Percentiles rank a stretch among this genome's conserved stretches.
These are phyloP conservation scores for Fusarium continuum DNA, from an alignment of 2,329 filamentous ascomycete species.

Conservation along the genomic window DNA sequence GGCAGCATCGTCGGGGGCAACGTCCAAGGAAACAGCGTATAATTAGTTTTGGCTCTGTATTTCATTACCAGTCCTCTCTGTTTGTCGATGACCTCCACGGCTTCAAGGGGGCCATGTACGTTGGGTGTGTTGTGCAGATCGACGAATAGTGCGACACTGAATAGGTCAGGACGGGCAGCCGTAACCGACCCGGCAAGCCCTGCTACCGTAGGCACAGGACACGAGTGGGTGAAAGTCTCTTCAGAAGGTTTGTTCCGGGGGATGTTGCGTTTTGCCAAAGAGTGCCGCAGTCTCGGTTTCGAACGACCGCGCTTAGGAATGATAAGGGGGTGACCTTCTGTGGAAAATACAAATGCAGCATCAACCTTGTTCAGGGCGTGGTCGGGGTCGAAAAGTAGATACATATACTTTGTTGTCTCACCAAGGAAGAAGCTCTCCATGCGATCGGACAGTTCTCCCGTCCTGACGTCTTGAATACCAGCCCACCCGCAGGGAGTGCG, in stretches of 20 bases:
- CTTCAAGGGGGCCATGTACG: slow-evolving; percentile 59
- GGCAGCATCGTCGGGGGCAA: slow-evolving; percentile 80
- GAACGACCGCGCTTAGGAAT: slow-evolving; percentile 65
- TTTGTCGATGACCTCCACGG: slow-evolving; percentile 55
- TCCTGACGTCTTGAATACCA: slow-evolving; percentile 82
- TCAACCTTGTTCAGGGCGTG: slow-evolving; percentile 91
- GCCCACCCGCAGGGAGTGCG: slow-evolving; percentile 95
- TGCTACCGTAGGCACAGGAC: slow-evolving; percentile 68
- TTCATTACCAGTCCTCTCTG: slow-evolving; percentile 53
- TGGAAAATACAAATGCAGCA: slow-evolving; percentile 90
- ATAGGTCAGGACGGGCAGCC: slow-evolving; percentile 82
- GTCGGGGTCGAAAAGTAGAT: slow-evolving; percentile 84
- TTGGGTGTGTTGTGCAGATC: slow-evolving; percentile 81
- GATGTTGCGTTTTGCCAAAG: slow-evolving; percentile 16
- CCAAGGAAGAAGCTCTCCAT: slow-evolving; percentile 99
- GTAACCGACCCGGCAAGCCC: slow-evolving; percentile 80
- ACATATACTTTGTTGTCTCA: slow-evolving; percentile 96
- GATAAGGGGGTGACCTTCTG: slow-evolving; percentile 92
- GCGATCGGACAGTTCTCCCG: slow-evolving; percentile 86
- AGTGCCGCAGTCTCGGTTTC: slow-evolving; percentile 7
- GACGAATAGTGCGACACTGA: slow-evolving; percentile 87
- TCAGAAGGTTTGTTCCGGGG: slow-evolving; percentile 52
- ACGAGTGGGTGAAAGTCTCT: slow-evolving; percentile 65
- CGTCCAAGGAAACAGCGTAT: slow-evolving; percentile 94
- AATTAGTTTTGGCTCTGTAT: slow-evolving; percentile 71